These are phyloP conservation scores for Fusarium nisikadoi DNA, from an alignment of 2,329 filamentous ascomycete genomes.

Conservation along the genomic window DNA sequence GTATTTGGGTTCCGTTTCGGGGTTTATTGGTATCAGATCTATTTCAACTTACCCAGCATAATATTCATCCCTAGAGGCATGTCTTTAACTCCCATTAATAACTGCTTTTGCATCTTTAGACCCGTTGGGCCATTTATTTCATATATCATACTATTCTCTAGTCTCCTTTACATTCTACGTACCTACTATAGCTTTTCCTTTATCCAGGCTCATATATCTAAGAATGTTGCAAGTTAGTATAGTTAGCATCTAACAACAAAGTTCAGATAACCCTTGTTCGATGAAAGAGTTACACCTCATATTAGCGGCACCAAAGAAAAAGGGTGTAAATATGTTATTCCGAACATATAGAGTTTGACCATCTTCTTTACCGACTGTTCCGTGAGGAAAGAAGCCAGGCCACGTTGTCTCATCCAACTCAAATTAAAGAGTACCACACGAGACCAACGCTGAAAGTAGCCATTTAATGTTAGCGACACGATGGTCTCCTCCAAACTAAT, in stretches of 20 bases:
- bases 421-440: no score
- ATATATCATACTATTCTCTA: neutral
- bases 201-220: no score
- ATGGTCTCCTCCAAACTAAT: fast-evolving
- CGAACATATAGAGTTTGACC: neutral
- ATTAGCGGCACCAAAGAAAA: neutral
- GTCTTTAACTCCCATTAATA: no score
- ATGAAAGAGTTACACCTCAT: fast-evolving
- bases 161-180: fast-evolving
- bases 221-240: no score
- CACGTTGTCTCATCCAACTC: neutral
- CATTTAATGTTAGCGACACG: neutral
- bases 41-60: no score
- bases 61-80: no score
- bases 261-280: fast-evolving
- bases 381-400: fast-evolving
- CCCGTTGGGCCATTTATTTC: no score
- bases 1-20: no score
- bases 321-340: neutral
- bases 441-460: no score
- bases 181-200: fast-evolving
- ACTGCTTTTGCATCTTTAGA: no score
- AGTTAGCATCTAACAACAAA: neutral
- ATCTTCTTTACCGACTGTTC: neutral
- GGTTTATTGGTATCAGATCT: no score